These are phyloP conservation scores for Periglandula ipomoeae DNA, from an alignment of 2,329 filamentous ascomycete genomes.

Conservation along the genomic window DNA sequence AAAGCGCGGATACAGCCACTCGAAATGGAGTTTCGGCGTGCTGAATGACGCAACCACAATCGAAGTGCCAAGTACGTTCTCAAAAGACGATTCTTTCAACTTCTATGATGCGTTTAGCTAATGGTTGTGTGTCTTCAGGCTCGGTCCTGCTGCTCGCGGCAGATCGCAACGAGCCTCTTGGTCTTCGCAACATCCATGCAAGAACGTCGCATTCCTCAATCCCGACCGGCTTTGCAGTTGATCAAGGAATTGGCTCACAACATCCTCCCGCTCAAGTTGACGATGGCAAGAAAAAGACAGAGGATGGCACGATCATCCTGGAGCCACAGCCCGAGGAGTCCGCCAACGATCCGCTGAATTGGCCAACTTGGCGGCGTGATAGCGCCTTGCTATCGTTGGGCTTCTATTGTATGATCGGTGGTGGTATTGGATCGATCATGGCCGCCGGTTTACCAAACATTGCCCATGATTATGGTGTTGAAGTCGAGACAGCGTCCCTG, in stretches of 20 bases:
- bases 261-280: slow-evolving; percentile 15
- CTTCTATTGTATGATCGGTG: slow-evolving; percentile 90
- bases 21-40: slow-evolving; percentile 10
- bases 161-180: slow-evolving; percentile 12
- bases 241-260: slow-evolving; percentile 21
- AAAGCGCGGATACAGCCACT: too few species aligned
- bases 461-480: slow-evolving; percentile 53
- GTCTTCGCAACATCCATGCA: slow-evolving; percentile 8
- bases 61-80: slow-evolving; percentile 11
- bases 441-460: slow-evolving; percentile 85
- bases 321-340: slow-evolving; percentile 90
- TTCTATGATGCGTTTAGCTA: too few species aligned
- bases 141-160: slow-evolving; percentile 12
- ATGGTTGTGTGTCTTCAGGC: too few species aligned
- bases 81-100: not conserved
- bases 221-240: slow-evolving; percentile 34
- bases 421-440: slow-evolving; percentile 82
- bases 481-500: slow-evolving; percentile 64
- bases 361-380: slow-evolving; percentile 76
- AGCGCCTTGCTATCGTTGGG: slow-evolving; percentile 71
- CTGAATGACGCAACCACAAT: slow-evolving; percentile 8
- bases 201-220: slow-evolving; percentile 35
- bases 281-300: slow-evolving; percentile 63
- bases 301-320: slow-evolving; percentile 75
- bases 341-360: slow-evolving; percentile 85